Evolutionary conservation across 2,329 filamentous ascomycete genomes (phyloP).

Genomic region (Cladosporium phlei): DNA sequence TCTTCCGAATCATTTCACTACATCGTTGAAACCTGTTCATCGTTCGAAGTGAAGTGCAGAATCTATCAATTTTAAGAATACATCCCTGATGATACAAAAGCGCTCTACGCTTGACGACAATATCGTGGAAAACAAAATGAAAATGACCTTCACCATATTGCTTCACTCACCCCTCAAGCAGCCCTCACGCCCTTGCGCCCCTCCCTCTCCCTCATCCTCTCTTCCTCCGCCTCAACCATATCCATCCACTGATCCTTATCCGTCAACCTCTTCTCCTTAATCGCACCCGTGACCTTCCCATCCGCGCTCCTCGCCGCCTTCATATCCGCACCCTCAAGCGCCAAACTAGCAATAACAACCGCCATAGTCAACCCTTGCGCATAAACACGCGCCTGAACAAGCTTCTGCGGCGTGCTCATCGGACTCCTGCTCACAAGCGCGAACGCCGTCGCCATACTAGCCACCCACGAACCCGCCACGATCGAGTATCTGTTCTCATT

Average conservation of each 20-base stretch:
- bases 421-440: slow-evolving; percentile 72
- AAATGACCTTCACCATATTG: no score
- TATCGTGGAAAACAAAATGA: no score
- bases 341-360: slow-evolving; percentile 75
- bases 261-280: slow-evolving; percentile 82
- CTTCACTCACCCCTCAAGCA: slow-evolving; percentile 17
- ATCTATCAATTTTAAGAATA: no score
- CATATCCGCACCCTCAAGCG: slow-evolving; percentile 76
- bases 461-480: slow-evolving; percentile 78
- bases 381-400: slow-evolving; percentile 94
- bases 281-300: slow-evolving; percentile 69
- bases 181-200: slow-evolving; percentile 25
- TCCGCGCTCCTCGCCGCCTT: slow-evolving; percentile 62
- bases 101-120: no score
- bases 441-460: slow-evolving; percentile 70
- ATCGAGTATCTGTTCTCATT: slow-evolving; percentile 79
- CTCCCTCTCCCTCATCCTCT: slow-evolving; percentile 49
- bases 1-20: no score
- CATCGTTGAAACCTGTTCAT: no score
- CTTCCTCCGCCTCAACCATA: slow-evolving; percentile 78
- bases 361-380: slow-evolving; percentile 84
- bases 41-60: no score
- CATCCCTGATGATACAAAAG: no score
- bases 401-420: slow-evolving; percentile 73
- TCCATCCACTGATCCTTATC: slow-evolving; percentile 93